Evolutionary conservation across 441 rosid genomes (phyloP), one percentile per base, ranked within the genome.

Genomic region (Erysimum cheiri): DNA sequence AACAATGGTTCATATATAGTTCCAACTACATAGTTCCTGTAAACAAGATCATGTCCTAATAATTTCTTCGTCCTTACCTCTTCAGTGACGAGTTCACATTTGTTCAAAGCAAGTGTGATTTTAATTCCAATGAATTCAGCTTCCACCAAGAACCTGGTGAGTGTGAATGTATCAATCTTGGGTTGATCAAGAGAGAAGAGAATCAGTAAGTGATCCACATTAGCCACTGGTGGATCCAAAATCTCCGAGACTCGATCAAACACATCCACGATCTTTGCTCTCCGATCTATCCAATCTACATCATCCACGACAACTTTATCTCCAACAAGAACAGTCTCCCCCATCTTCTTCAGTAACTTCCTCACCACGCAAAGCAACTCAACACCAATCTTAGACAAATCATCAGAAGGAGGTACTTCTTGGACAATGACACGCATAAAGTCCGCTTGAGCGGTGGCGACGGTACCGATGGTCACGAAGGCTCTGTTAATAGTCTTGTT

Each of bases 321-420:
- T 22, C 98, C 98, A 4, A 93, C 97, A 69, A 87, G 60, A 40
- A 93, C 94, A 52, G 87, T 84, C 78, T 94, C 71, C 77, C 85
- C 86, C 74, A 93, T 86, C 90, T 93, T 90, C 88, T 90, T 93
- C 74, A 90, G 59, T 67, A 90, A 79, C 6, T 92, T 90, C 67
- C 72, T 89, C 78, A 89, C 96, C 75, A 88, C 93, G 55, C 97
- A 93, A 9, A 93, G 85, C 76, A 90, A 60, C 86, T 93, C 98
- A 14, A 80, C 74, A 15, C 90, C 91, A 5, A 24, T 52, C 64
- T 70, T 67, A 2, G 24, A 32, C 24, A 43, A 74, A 0, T n/a
- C 14, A 24, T 9, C 40, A 55, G 36, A 60, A 31, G 4, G 44
- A 48, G 59, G 13, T 14, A 40, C 69, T 2, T 80, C 62, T 7